Evolutionary conservation across 371 early-diverging fungal genomes (phyloP).

Genomic region (Syncephalastrum racemosum): DNA sequence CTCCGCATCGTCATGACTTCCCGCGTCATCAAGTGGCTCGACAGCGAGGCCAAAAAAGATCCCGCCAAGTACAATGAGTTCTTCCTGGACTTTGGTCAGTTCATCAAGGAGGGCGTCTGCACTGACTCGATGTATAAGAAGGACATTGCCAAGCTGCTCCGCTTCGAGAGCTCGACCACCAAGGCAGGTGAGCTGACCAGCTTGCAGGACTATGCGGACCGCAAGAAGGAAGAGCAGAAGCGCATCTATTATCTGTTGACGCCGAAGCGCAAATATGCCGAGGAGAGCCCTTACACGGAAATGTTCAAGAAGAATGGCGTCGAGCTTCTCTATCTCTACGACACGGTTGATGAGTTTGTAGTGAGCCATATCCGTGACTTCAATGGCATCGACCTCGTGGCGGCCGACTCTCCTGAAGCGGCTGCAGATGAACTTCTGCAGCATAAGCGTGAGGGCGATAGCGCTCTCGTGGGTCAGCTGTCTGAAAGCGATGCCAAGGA

Average conservation of each 20-base stretch:
- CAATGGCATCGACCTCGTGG: slow-evolving; percentile 78
- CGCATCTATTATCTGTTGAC: slow-evolving; percentile 93
- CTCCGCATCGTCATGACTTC: slow-evolving; percentile 68
- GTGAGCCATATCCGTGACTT: slow-evolving; percentile 72
- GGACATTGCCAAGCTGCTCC: slow-evolving; percentile 81
- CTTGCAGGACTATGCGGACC: slow-evolving; percentile 85
- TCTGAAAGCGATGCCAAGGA: slow-evolving; percentile 59
- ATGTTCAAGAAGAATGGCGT: slow-evolving; percentile 72
- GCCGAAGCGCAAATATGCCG: slow-evolving; percentile 72
- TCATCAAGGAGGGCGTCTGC: slow-evolving; percentile 91
- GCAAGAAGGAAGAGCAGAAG: slow-evolving; percentile 88
- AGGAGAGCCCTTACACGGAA: slow-evolving; percentile 89
- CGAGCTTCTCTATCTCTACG: slow-evolving; percentile 80
- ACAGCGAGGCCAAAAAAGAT: slow-evolving; percentile 71
- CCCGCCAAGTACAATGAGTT: slow-evolving; percentile 78
- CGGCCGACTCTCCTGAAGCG: slow-evolving; percentile 75
- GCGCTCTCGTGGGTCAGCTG: slow-evolving; percentile 35
- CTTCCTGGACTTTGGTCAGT: slow-evolving; percentile 79
- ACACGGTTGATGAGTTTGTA: slow-evolving; percentile 91
- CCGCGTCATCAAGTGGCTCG: slow-evolving; percentile 75
- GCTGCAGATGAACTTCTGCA: slow-evolving; percentile 51
- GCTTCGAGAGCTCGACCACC: slow-evolving; percentile 79
- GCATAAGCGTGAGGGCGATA: slow-evolving; percentile 24
- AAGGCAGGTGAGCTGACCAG: slow-evolving; percentile 66
- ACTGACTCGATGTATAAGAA: slow-evolving; percentile 73